Evolutionary conservation across 768 basidiomycete species (phyloP).

Genomic region (Amanita pallidorosea): DNA sequence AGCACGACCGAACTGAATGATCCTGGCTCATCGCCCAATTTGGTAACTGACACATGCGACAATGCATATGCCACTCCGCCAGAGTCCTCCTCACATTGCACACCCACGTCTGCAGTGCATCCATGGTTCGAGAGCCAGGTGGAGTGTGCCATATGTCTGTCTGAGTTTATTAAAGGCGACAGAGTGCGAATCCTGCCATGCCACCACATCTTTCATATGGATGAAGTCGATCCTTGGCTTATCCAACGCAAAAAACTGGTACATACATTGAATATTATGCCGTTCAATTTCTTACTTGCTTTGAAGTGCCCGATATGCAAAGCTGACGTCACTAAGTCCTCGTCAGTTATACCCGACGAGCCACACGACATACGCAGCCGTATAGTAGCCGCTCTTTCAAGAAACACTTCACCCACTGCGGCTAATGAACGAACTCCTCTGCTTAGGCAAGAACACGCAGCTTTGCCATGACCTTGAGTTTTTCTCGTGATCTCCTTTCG

Average conservation of each 20-base stretch:
- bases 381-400: conserved; percentile 10
- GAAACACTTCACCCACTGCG: conserved; percentile 7
- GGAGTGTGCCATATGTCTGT: conserved; percentile 93
- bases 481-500: not conserved
- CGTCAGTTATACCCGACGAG: conserved; percentile 12
- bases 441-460: conserved; percentile 10
- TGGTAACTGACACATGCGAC: not conserved
- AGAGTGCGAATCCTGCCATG: conserved; percentile 88
- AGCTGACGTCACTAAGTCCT: conserved; percentile 75
- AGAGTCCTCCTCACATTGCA: conserved; percentile 32
- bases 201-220: conserved; percentile 88
- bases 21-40: not conserved
- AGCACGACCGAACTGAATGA: conserved; percentile 8
- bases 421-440: conserved; percentile 31
- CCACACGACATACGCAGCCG: conserved; percentile 5
- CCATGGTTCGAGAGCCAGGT: conserved; percentile 74
- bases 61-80: conserved; percentile 9
- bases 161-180: conserved; percentile 79
- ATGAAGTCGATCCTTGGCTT: conserved; percentile 89
- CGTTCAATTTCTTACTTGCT: conserved; percentile 5
- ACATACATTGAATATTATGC: conserved; percentile 16
- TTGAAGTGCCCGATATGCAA: conserved; percentile 85
- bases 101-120: conserved; percentile 23
- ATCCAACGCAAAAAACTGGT: conserved; percentile 90
- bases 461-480: not conserved